Evolutionary conservation across 2,329 filamentous ascomycete genomes (phyloP).

Genomic region (Paraphaeosphaeria minitans): DNA sequence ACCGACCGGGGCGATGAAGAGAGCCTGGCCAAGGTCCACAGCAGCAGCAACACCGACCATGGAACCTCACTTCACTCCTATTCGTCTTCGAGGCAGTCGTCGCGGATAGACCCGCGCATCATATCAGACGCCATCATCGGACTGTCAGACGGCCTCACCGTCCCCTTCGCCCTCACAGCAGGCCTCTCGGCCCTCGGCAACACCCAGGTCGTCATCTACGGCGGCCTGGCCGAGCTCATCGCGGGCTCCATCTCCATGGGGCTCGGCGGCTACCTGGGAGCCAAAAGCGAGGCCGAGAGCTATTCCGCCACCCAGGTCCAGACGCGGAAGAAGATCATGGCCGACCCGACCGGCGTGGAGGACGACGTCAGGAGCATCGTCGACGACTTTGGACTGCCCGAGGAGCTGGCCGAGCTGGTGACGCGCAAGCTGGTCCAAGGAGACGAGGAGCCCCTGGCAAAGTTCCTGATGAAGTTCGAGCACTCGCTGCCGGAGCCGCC

Average conservation of each 20-base stretch:
- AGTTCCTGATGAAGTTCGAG: constrained; percentile 66
- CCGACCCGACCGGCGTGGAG: constrained; percentile 53
- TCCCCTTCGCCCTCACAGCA: constrained; percentile 78
- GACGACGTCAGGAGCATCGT: constrained; percentile 54
- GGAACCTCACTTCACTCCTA: too few species aligned
- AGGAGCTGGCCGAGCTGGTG: constrained; percentile 51
- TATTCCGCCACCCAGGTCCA: constrained; percentile 57
- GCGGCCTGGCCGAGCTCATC: constrained; percentile 75
- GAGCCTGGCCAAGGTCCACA: too few species aligned
- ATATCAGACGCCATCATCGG: constrained; percentile 70
- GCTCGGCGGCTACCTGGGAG: constrained; percentile 73
- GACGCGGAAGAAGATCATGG: constrained; percentile 52
- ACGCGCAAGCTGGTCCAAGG: constrained; percentile 56
- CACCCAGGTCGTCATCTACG: constrained; percentile 53
- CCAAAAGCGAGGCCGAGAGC: constrained; percentile 49
- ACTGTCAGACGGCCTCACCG: constrained; percentile 77
- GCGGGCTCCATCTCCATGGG: constrained; percentile 80
- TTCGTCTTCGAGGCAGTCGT: not conserved
- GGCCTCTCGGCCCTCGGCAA: constrained; percentile 56
- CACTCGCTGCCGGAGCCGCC: constrained; percentile 52
- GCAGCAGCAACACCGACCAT: too few species aligned
- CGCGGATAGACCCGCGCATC: constrained; percentile 1
- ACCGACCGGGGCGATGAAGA: too few species aligned
- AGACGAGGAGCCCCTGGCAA: constrained; percentile 57
- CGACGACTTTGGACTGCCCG: constrained; percentile 56